phyloP scores from a whole-genome alignment of 2,329 filamentous ascomycete genomes.

The Sporothrix globosa region DNA sequence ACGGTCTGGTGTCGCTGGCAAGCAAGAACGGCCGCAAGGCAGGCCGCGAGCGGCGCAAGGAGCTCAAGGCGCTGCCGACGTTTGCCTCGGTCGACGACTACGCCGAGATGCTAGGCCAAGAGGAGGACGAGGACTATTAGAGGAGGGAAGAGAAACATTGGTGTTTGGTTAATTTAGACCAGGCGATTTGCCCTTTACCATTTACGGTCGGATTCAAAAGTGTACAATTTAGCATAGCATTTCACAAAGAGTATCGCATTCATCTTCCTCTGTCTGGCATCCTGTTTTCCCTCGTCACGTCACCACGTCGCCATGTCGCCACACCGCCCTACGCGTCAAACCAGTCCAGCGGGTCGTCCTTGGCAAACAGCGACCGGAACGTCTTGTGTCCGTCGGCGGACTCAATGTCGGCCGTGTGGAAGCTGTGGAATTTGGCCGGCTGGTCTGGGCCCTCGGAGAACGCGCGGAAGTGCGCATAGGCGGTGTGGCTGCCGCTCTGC shows the following conservation, averaged over 20 bases:
- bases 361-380: conserved; percentile 53
- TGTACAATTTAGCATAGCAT: conserved; percentile 19
- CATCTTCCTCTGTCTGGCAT: not conserved
- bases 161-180: not conserved
- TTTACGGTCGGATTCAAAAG: conserved; percentile 1
- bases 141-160: not conserved
- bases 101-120: conserved; percentile 76
- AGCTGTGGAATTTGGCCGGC: conserved; percentile 50
- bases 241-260: not conserved
- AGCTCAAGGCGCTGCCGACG: conserved; percentile 84
- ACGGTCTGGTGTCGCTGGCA: conserved; percentile 38
- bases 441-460: conserved; percentile 50
- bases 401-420: conserved; percentile 52
- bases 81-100: conserved; percentile 96
- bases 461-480: conserved; percentile 54
- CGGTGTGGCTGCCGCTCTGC: conserved; percentile 40
- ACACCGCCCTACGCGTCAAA: conserved; percentile 51
- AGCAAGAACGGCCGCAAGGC: conserved; percentile 42
- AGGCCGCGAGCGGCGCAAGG: conserved; percentile 71
- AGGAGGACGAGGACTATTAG: conserved; percentile 57
- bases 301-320: not conserved
- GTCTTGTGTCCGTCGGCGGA: conserved; percentile 47
- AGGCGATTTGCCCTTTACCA: not conserved
- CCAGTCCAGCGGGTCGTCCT: conserved; percentile 56
- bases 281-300: not conserved